Conservation (phyloP, 345 rosid genomes). For the Salix koriyanagi region DNA sequence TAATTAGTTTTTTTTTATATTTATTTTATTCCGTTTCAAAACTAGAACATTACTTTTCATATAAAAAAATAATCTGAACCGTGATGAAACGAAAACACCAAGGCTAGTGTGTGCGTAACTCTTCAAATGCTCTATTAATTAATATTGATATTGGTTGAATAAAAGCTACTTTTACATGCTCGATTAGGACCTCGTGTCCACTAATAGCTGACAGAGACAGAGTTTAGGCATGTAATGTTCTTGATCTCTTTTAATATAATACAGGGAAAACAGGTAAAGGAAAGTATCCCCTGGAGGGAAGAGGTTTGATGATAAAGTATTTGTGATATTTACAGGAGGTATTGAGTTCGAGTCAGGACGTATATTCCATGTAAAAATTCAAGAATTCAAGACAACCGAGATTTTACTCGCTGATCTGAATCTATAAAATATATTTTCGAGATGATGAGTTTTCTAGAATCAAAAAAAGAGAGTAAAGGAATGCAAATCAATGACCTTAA, state of each 20-base stretch:
- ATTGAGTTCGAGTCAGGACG: rapidly evolving
- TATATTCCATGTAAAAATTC: too few species aligned
- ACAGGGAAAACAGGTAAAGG: neutral
- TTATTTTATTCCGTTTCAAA: too few species aligned
- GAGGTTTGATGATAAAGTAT: too few species aligned
- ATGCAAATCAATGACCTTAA: neutral
- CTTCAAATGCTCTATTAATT: neutral
- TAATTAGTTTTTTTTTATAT: neutral
- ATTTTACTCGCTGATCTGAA: too few species aligned
- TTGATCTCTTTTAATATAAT: neutral
- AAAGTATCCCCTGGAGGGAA: too few species aligned
- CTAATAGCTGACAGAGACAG: neutral
- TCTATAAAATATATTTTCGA: too few species aligned
- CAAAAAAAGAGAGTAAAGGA: neutral
- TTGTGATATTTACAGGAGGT: rapidly evolving
- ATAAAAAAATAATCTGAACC: too few species aligned
- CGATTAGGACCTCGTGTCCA: neutral
- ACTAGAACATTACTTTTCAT: too few species aligned
- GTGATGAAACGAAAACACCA: too few species aligned
- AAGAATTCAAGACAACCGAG: rapidly evolving
- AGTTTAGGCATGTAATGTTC: neutral
- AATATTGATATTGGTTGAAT: neutral
- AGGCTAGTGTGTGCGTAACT: neutral
- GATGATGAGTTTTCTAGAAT: rapidly evolving
- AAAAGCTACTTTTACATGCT: neutral